Evolutionary conservation across 2,329 filamentous ascomycete species (phyloP).

Genomic region (Botrytis hyacinthi): DNA sequence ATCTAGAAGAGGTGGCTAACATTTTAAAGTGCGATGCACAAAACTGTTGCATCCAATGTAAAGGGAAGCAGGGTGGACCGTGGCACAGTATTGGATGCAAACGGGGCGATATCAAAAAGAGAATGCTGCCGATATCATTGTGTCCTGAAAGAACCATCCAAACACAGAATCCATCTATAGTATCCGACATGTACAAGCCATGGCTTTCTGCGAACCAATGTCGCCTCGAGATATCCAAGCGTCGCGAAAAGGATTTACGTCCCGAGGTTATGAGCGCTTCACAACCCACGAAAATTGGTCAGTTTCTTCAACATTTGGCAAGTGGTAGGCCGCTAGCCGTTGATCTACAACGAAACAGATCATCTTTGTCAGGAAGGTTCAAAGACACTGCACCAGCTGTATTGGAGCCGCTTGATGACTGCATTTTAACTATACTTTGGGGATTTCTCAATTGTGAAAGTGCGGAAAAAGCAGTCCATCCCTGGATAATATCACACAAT

Average conservation of each 20-base stretch:
- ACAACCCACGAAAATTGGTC: not conserved
- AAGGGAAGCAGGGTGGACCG: slow-evolving; percentile 9
- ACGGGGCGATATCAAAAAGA: slow-evolving; percentile 21
- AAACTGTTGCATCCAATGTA: slow-evolving; percentile 21
- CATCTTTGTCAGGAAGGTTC: not conserved
- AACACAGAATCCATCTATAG: not conserved
- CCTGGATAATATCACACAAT: slow-evolving; percentile 1
- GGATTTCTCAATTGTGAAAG: slow-evolving; percentile 15
- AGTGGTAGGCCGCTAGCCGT: not conserved
- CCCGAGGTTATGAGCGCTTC: not conserved
- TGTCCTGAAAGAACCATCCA: not conserved
- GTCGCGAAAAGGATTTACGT: not conserved
- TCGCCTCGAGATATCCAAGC: not conserved
- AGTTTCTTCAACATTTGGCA: not conserved
- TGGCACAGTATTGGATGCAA: slow-evolving; percentile 24
- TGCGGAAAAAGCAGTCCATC: not conserved
- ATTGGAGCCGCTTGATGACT: slow-evolving; percentile 17
- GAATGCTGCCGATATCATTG: slow-evolving; percentile 20
- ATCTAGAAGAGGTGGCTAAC: not conserved
- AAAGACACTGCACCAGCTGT: not conserved
- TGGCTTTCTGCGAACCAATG: not conserved
- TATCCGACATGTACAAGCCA: not conserved
- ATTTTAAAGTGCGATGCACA: slow-evolving; percentile 14
- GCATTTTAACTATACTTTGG: slow-evolving; percentile 20
- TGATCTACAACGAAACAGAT: not conserved